Base-by-base conservation (phyloP, 176 grass and related monocot species). In the Musa troglodytarum region DNA sequence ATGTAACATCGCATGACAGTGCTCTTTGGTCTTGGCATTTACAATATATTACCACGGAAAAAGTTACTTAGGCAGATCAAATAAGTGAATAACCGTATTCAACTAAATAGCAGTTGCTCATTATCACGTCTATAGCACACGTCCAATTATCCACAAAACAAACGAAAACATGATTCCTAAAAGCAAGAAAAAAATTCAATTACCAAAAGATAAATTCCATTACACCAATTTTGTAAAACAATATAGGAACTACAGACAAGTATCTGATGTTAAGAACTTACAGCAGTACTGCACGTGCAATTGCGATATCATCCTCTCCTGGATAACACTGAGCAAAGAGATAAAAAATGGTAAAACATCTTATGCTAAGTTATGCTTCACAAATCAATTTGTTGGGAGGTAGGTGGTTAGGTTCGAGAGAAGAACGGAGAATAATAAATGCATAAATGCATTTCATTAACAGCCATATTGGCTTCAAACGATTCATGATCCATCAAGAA, bases 301-400 rank as follows among this genome's bases (percentile, higher is more conserved):
- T 94, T 89, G 90, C 95, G 70, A 80, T 78, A 84, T 99, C 95
- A 81, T 99, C 95, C 85, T 99, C 95, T 56, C 87, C 90, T 83
- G 95, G 90, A 76, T 99, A 99, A 82, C 95, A 99, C 95, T 99
- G 80, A 75, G 80, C 9, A 51, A 56, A 69, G 53, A 74, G 69
- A 24, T 71, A 34, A 13, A 74, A 25, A 59, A 79, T 43, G 4
- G 34, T 43, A 43, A 43, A 43, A 43, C 34, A 4, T 43, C 34
- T 43, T 43, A 6, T 43, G 34, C 34, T 43, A 5, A 43, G 34
- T 43, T 43, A 43, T 43, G 34, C 34, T 43, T 43, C 34, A 43
- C 34, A 43, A 43, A 43, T 43, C 4, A 43, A 43, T 43, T 43
- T 43, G 34, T 43, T 43, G 34, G 34, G 34, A 43, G 4, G 3